These are phyloP conservation scores for Dendrobium nobile DNA, from an alignment of 106 monocot genomes.

Conservation along the genomic window DNA sequence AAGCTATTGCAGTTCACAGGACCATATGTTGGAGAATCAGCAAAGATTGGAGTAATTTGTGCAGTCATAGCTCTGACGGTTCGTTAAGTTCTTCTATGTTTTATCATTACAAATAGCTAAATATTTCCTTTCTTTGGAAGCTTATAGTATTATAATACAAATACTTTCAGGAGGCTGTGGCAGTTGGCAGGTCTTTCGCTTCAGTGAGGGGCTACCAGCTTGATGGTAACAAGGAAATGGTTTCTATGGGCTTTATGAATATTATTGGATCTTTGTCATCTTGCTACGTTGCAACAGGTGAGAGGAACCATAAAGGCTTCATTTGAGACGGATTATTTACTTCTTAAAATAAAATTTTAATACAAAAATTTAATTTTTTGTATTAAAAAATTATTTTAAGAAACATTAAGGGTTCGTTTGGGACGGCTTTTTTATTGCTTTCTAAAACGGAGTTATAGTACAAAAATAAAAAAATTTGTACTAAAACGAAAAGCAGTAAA, in stretches of 20 bases:
- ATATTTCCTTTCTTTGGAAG: not conserved
- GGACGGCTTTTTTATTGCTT: no score
- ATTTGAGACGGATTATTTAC: no score
- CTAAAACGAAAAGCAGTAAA: not conserved
- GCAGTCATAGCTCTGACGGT: slow-evolving; percentile 80
- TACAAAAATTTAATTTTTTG: not conserved
- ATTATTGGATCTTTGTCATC: slow-evolving; percentile 79
- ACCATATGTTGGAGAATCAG: slow-evolving; percentile 35
- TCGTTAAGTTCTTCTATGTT: not conserved
- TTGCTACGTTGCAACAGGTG: slow-evolving; percentile 85
- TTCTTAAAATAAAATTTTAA: not conserved
- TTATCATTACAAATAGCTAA: no score
- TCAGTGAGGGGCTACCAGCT: slow-evolving; percentile 64
- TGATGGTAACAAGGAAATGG: slow-evolving; percentile 89
- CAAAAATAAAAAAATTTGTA: no score
- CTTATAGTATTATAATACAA: not conserved
- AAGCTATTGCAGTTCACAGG: slow-evolving; percentile 48
- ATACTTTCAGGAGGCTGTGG: slow-evolving; percentile 70
- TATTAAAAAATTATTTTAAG: no score
- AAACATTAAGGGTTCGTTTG: no score
- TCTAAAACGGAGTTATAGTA: no score
- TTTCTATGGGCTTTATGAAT: slow-evolving; percentile 86
- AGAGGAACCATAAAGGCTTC: not conserved
- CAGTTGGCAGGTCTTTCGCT: slow-evolving; percentile 82
- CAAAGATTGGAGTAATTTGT: slow-evolving; percentile 67